Conservation (phyloP, 139 green algal genomes). For the Picocystis salinarum region DNA sequence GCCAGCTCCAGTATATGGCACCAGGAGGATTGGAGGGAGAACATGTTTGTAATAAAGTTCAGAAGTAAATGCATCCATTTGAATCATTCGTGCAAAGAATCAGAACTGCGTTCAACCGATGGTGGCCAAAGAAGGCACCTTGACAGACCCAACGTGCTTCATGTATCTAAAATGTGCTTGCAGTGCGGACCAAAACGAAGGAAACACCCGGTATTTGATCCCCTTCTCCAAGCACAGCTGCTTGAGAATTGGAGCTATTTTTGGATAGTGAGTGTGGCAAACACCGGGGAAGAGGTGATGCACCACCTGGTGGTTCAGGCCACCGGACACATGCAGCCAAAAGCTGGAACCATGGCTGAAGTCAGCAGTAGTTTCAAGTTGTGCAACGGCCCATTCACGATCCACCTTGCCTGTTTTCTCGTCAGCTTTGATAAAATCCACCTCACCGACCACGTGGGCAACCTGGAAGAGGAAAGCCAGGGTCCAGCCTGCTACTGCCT, state of each 20-base stretch:
- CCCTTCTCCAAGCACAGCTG: slow-evolving; percentile 19
- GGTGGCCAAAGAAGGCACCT: slow-evolving; percentile 14
- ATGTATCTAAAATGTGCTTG: slow-evolving; percentile 22
- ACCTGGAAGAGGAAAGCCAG: slow-evolving; percentile 57
- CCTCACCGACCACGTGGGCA: slow-evolving; percentile 34
- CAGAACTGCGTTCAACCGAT: too few relatives aligned
- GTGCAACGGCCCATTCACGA: slow-evolving; percentile 27
- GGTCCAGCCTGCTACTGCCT: slow-evolving; percentile 30
- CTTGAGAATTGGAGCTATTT: slow-evolving; percentile 17
- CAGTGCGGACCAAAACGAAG: slow-evolving; percentile 17
- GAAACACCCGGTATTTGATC: slow-evolving; percentile 19
- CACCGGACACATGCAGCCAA: slow-evolving; percentile 46
- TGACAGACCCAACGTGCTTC: slow-evolving; percentile 11
- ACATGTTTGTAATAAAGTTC: too few relatives aligned
- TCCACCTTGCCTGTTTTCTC: slow-evolving; percentile 8
- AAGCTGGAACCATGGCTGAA: slow-evolving; percentile 40
- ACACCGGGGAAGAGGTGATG: slow-evolving; percentile 32
- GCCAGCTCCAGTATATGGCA: too few relatives aligned
- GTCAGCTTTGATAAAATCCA: slow-evolving; percentile 17
- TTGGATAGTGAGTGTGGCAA: slow-evolving; percentile 28
- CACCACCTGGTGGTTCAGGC: slow-evolving; percentile 43
- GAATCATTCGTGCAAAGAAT: too few relatives aligned
- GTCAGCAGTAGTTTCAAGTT: slow-evolving; percentile 33
- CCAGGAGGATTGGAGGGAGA: too few relatives aligned
- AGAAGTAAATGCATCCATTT: too few relatives aligned